Conservation (phyloP, 2,329 filamentous ascomycete species). For the Hortaea werneckii region DNA sequence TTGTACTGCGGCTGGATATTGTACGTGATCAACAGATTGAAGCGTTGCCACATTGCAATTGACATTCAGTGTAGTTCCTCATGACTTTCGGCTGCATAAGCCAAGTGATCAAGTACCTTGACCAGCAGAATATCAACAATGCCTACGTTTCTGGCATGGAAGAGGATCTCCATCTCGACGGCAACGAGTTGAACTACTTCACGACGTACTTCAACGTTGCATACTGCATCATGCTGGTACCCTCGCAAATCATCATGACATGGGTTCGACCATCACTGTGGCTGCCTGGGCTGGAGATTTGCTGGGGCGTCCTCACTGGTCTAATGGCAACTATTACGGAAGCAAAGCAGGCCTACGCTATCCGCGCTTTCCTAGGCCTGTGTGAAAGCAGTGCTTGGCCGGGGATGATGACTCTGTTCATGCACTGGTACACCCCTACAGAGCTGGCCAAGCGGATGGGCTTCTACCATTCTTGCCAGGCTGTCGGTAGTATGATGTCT, state of each 20-base stretch:
- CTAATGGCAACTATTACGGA: conserved; percentile 31
- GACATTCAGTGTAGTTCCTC: conserved; percentile 12
- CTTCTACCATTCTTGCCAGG: conserved; percentile 42
- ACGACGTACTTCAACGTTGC: conserved; percentile 49
- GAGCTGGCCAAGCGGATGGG: conserved; percentile 44
- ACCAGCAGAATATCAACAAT: conserved; percentile 29
- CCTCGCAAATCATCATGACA: conserved; percentile 35
- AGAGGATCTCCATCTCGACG: conserved; percentile 42
- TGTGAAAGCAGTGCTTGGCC: conserved; percentile 41
- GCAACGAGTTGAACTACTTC: conserved; percentile 46
- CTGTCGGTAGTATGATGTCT: conserved; percentile 37
- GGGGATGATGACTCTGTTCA: conserved; percentile 43
- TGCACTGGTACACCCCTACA: conserved; percentile 41
- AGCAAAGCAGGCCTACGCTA: conserved; percentile 35
- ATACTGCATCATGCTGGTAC: conserved; percentile 46
- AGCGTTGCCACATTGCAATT: too few species aligned
- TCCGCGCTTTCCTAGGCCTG: conserved; percentile 42
- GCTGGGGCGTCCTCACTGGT: conserved; percentile 42
- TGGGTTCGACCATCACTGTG: conserved; percentile 37
- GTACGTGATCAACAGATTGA: too few species aligned
- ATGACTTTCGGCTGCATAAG: conserved; percentile 38
- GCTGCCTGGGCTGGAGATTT: conserved; percentile 40
- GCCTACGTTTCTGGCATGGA: conserved; percentile 42
- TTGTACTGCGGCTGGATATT: too few species aligned
- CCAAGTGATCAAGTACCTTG: conserved; percentile 44